A percentile compares a stretch with the other conserved stretches of the same genome.
Evolutionary conservation across 139 green algal genomes (phyloP).

Genomic region (Coelastrella sp.): DNA sequence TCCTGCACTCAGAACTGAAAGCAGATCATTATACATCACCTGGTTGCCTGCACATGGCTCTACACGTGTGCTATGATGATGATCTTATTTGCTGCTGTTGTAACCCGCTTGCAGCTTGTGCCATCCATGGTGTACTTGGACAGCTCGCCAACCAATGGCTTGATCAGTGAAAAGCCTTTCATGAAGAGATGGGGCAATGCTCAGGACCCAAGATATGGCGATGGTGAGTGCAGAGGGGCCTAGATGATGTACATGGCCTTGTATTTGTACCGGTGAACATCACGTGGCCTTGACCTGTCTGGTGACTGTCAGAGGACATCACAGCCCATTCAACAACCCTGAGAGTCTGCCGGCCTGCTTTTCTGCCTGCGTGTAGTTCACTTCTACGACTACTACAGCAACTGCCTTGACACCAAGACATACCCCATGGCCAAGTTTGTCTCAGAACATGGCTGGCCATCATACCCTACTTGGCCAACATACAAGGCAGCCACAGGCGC

Average conservation of each 20-base stretch:
- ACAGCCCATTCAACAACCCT: too few relatives aligned
- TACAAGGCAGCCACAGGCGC: constrained; percentile 35
- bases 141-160: constrained; percentile 70
- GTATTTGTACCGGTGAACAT: too few relatives aligned
- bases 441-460: constrained; percentile 47
- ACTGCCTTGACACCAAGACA: constrained; percentile 43
- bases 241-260: neutral
- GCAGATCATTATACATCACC: neutral
- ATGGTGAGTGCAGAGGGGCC: neutral
- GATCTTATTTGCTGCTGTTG: too few relatives aligned
- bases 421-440: constrained; percentile 51
- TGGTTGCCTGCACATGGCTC: neutral
- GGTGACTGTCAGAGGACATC: too few relatives aligned
- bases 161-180: constrained; percentile 50
- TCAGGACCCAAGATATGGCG: constrained; percentile 46
- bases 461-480: constrained; percentile 44
- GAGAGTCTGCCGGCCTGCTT: too few relatives aligned
- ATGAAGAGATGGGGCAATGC: constrained; percentile 60
- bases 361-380: constrained; percentile 33
- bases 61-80: too few relatives aligned
- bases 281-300: too few relatives aligned
- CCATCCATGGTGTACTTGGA: constrained; percentile 76
- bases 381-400: constrained; percentile 49
- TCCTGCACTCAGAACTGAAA: too few relatives aligned
- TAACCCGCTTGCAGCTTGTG: constrained; percentile 58